These are phyloP conservation scores for Lizanozyma gosingica DNA, from an alignment of 1,139 yeast genomes.

Conservation along the genomic window DNA sequence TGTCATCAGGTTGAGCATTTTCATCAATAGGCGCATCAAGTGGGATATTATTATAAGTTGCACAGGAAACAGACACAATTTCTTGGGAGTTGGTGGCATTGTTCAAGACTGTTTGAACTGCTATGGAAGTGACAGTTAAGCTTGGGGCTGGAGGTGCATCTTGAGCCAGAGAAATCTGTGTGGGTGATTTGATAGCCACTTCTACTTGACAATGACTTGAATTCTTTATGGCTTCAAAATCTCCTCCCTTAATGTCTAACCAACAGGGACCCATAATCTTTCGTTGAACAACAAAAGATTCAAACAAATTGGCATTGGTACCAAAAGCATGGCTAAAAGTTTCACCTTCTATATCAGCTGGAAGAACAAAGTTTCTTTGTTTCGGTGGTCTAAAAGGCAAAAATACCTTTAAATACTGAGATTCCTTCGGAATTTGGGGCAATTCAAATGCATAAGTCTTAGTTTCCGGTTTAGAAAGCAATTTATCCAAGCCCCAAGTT, in stretches of 20 bases:
- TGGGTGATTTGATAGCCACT: slow-evolving; percentile 47
- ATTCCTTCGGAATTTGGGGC: slow-evolving; percentile 67
- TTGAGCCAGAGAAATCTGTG: slow-evolving; percentile 39
- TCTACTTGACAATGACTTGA: slow-evolving; percentile 81
- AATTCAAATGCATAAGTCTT: slow-evolving; percentile 88
- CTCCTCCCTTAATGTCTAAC: slow-evolving; percentile 63
- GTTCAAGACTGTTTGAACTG: slow-evolving; percentile 77
- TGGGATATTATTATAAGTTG: slow-evolving; percentile 56
- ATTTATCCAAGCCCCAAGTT: slow-evolving; percentile 49
- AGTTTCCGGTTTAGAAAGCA: slow-evolving; percentile 62
- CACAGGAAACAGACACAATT: slow-evolving; percentile 71
- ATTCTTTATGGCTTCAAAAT: slow-evolving; percentile 50
- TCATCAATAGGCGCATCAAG: slow-evolving; percentile 67
- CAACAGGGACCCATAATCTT: slow-evolving; percentile 98
- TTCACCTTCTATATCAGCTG: slow-evolving; percentile 61
- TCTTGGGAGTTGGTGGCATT: slow-evolving; percentile 70
- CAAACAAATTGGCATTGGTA: slow-evolving; percentile 63
- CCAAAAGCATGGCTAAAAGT: slow-evolving; percentile 82
- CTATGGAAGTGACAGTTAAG: slow-evolving; percentile 62
- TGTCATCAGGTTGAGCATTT: slow-evolving; percentile 43
- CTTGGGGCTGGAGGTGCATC: slow-evolving; percentile 49
- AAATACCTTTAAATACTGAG: slow-evolving; percentile 73
- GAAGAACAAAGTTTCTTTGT: slow-evolving; percentile 39
- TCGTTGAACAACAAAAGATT: slow-evolving; percentile 74
- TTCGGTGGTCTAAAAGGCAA: slow-evolving; percentile 63